These are phyloP conservation scores for Capronia americana DNA, from an alignment of 2,329 filamentous ascomycete genomes.

Conservation along the genomic window DNA sequence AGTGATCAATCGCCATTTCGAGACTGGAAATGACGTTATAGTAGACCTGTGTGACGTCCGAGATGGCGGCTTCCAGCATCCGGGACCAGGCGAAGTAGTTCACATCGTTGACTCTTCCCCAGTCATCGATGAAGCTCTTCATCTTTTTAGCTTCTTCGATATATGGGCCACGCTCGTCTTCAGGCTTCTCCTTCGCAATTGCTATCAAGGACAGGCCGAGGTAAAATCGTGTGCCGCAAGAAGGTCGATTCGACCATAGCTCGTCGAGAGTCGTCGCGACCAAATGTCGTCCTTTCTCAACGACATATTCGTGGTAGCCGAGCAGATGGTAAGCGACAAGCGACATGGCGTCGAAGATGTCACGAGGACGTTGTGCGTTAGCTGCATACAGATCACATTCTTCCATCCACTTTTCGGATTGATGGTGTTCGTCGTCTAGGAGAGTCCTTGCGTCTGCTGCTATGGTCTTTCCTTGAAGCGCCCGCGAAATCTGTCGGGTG, in stretches of 20 bases:
- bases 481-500: slow-evolving; percentile 61
- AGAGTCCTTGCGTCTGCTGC: slow-evolving; percentile 55
- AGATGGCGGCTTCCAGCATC: slow-evolving; percentile 62
- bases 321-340: slow-evolving; percentile 56
- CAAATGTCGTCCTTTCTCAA: slow-evolving; percentile 51
- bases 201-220: slow-evolving; percentile 52
- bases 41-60: slow-evolving; percentile 56
- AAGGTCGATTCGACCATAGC: slow-evolving; percentile 55
- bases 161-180: slow-evolving; percentile 54
- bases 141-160: slow-evolving; percentile 58
- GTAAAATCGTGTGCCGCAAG: slow-evolving; percentile 54
- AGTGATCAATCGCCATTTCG: slow-evolving; percentile 66
- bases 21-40: slow-evolving; percentile 56
- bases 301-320: slow-evolving; percentile 54
- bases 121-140: slow-evolving; percentile 60
- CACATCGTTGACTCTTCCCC: slow-evolving; percentile 60
- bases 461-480: slow-evolving; percentile 67
- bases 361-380: slow-evolving; percentile 60
- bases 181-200: slow-evolving; percentile 52
- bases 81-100: slow-evolving; percentile 67
- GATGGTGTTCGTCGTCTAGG: slow-evolving; percentile 62
- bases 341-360: slow-evolving; percentile 61
- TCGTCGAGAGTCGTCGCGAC: slow-evolving; percentile 49
- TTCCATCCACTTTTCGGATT: slow-evolving; percentile 56
- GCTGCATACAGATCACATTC: slow-evolving; percentile 53